phyloP scores from a whole-genome alignment of 164 flowering plant species.

The Vitis cinerea region DNA sequence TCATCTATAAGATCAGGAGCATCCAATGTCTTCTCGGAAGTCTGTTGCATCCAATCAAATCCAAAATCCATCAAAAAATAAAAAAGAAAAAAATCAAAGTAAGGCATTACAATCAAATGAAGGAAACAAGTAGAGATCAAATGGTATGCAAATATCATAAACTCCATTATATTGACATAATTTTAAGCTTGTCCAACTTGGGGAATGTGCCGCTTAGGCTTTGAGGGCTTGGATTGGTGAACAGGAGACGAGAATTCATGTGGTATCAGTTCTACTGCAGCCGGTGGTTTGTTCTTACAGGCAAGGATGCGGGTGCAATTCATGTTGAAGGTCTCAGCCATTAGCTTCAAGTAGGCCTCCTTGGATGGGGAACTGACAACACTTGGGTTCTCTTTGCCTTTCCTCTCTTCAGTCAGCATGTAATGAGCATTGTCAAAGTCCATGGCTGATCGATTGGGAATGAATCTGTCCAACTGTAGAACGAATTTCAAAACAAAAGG shows the following conservation, averaged over 20 bases:
- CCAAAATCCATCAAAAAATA: background rate
- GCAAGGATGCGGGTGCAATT: slow-evolving; percentile 25
- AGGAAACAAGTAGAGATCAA: background rate
- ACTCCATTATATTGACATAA: background rate
- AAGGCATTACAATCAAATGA: background rate
- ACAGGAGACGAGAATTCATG: slow-evolving; percentile 3
- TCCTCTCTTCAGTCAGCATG: slow-evolving; percentile 25
- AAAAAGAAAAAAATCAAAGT: background rate
- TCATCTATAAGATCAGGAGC: slow-evolving; percentile 28
- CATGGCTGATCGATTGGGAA: slow-evolving; percentile 37
- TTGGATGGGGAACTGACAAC: slow-evolving; percentile 15
- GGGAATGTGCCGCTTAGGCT: slow-evolving; percentile 21
- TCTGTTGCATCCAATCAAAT: slow-evolving; percentile 4
- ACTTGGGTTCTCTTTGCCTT: slow-evolving; percentile 14
- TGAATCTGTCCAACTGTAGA: slow-evolving; percentile 34
- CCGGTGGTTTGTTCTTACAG: slow-evolving; percentile 22
- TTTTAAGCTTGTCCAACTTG: slow-evolving; percentile 4
- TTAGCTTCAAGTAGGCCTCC: slow-evolving; percentile 19
- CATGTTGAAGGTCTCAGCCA: slow-evolving; percentile 18
- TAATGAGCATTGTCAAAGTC: slow-evolving; percentile 30
- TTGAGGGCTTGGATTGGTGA: slow-evolving; percentile 3
- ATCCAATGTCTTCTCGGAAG: slow-evolving; percentile 20
- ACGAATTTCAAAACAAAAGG: background rate
- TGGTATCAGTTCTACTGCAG: slow-evolving; percentile 3
- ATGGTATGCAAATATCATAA: background rate